Evolutionary conservation across 2,329 filamentous ascomycete species (phyloP).

Genomic region (Colletotrichum karsti): DNA sequence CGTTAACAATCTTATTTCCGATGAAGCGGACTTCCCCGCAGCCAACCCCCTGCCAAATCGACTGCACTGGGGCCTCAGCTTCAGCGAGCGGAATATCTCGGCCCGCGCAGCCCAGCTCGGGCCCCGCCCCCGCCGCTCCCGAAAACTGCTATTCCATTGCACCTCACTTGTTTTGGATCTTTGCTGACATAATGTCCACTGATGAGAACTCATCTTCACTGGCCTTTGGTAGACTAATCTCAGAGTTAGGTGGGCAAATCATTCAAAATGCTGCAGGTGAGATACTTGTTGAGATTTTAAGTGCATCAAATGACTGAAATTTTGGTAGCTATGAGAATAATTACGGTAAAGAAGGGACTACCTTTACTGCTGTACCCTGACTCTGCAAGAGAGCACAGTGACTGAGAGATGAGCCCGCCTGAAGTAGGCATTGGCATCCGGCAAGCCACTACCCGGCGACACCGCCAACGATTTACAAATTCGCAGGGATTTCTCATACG

Average conservation of each 20-base stretch:
- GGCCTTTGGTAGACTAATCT: no score
- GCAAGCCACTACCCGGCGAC: background rate
- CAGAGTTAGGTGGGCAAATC: no score
- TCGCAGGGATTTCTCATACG: background rate
- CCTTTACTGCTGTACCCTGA: background rate
- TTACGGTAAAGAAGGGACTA: background rate
- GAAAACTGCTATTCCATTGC: no score
- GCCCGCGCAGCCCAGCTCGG: no score
- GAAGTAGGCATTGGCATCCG: background rate
- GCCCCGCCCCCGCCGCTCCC: no score
- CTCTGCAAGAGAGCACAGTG: background rate
- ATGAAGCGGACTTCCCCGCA: slow-evolving; percentile 4
- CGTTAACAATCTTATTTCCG: slow-evolving; percentile 4
- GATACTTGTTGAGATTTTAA: background rate
- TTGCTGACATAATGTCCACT: no score
- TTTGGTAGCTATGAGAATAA: background rate
- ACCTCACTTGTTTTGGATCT: background rate
- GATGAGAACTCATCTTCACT: no score
- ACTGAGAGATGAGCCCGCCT: background rate
- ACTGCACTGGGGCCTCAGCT: background rate
- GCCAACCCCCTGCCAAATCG: background rate
- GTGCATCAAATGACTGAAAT: background rate
- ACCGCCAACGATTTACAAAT: background rate
- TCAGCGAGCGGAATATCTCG: background rate
- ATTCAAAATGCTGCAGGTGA: no score